Evolutionary conservation across 176 grass and related monocot species (phyloP), one percentile per base, ranked within the genome.

Genomic region (Oryza punctata): DNA sequence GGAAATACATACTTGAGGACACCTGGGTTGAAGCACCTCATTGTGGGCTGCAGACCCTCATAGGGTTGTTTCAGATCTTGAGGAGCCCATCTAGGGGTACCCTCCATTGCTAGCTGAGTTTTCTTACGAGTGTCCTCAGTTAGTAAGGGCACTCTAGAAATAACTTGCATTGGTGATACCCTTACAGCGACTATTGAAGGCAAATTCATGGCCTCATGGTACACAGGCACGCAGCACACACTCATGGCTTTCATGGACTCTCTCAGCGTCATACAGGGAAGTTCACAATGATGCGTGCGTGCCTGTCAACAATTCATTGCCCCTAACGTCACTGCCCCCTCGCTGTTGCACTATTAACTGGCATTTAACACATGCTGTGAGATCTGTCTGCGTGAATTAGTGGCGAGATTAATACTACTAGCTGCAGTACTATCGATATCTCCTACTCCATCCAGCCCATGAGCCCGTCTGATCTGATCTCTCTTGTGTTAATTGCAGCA

Each of bases 281-380:
- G 24, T 35, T 8, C 0, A 50, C 65, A 70, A 77, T 64, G 85
- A 81, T 81, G 85, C 70, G 61, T 86, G 70, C 78, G 78, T 81
- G 85, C 63, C 63, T 61, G 77, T 67, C 70, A 12, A 4, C 77
- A 67, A 67, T 47, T 87, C 63, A 87, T 75, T 52, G 37, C 7
- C 37, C 8, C 73, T 28, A 59, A 43, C 72, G 73, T 57, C 82
- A 80, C 54, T 79, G 76, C 49, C 25, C 8, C 33, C 6, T 29
- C 10, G 30, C 78, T 75, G 63, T 32, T 67, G 64, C 64, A 77
- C 81, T 61, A 61, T 57, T 87, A 69, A 87, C n/a, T 77, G 27
- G 63, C 72, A 76, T 87, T 77, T n/a, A 82, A 77, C 85, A 49
- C 50, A 15, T 28, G 65, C 50, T 49, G 50, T 49, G 50, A 63